Base-by-base conservation (phyloP, 225 moss, liverwort and hornwort genomes). In the Marchantia polymorpha region DNA sequence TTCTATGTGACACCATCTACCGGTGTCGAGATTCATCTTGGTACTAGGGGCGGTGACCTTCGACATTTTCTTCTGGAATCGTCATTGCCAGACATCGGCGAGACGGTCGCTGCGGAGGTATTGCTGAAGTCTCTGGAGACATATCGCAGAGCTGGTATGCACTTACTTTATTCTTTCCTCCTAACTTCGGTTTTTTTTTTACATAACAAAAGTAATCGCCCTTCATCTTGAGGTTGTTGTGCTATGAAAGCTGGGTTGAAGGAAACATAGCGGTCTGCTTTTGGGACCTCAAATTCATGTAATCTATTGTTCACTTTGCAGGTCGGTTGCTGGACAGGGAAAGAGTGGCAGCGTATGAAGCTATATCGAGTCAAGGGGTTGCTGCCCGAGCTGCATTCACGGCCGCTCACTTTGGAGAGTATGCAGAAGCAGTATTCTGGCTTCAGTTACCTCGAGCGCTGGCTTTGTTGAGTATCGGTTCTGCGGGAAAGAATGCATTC, bases 391-490 rank as follows among this genome's bases (percentile, higher is more conserved):
- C 91, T 82, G 99, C 95, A 69, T 99, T 99, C 82, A 93, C 95
- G 78, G 99, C 99, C 19, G 99, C 99, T 60, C 93, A 99, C 72
- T 99, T 95, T 84, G 99, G 99, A 84, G 99, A 99, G 81, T 92
- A 91, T 69, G 88, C 93, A 22, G 99, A 99, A 84, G 90, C 92
- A 78, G 83, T 90, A 29, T 99, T 99, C 81, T 99, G 99, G 99
- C 91, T 99, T 76, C 99, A 99, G 86, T 88, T 99, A 55, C 99
- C 99, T 72, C 90, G 91, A 78, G 99, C 99, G 4, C 90, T 99
- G 82, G 89, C 92, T 48, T 87, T 92, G 79, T 88, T 99, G 80
- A 94, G 92, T 85, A 82, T 86, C 79, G 95, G 95, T 60, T 92
- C 90, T 79, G 94, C 93, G 29, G 99, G 95, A 48, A 93, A 92